phyloP scores from a whole-genome alignment of 1,284 basidiomycete species.

The Tylopilus sp. region DNA sequence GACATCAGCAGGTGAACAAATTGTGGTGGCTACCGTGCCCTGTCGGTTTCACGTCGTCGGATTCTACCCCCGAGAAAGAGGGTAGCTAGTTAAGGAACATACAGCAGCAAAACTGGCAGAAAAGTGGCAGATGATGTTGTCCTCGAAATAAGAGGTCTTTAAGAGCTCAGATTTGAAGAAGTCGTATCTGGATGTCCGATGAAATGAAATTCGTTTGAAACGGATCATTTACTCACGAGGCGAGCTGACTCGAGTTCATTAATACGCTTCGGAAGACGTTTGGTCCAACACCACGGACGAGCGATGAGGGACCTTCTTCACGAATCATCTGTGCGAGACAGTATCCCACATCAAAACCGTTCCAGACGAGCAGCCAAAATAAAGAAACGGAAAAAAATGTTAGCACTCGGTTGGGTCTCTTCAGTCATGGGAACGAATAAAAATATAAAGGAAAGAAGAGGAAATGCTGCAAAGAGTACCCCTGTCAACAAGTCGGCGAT shows the following conservation, averaged over 20 bases:
- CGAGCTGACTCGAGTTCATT: constrained; percentile 91
- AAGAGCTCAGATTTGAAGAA: constrained; percentile 83
- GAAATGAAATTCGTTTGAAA: neutral
- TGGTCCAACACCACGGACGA: constrained; percentile 77
- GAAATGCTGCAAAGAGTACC: neutral
- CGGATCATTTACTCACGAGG: constrained; percentile 39
- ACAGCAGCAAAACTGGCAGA: constrained; percentile 83
- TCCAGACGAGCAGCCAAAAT: neutral
- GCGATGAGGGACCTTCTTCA: constrained; percentile 75
- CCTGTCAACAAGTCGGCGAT: neutral
- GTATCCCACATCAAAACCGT: neutral
- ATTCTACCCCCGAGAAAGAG: neutral
- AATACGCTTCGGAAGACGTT: constrained; percentile 83
- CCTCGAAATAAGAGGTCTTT: constrained; percentile 65
- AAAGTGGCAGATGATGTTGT: constrained; percentile 81
- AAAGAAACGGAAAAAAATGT: neutral
- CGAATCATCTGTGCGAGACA: constrained; percentile 63
- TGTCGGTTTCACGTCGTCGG: constrained; percentile 26
- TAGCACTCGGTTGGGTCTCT: constrained; percentile 1
- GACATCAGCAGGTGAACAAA: constrained; percentile 93
- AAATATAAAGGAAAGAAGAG: neutral
- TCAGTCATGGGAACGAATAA: neutral
- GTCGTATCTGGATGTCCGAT: constrained; percentile 61
- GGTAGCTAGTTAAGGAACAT: constrained; percentile 25
- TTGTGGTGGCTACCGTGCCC: constrained; percentile 89